Base-by-base conservation (phyloP, 2,329 filamentous ascomycete species). In the Samsoniella hepiali region DNA sequence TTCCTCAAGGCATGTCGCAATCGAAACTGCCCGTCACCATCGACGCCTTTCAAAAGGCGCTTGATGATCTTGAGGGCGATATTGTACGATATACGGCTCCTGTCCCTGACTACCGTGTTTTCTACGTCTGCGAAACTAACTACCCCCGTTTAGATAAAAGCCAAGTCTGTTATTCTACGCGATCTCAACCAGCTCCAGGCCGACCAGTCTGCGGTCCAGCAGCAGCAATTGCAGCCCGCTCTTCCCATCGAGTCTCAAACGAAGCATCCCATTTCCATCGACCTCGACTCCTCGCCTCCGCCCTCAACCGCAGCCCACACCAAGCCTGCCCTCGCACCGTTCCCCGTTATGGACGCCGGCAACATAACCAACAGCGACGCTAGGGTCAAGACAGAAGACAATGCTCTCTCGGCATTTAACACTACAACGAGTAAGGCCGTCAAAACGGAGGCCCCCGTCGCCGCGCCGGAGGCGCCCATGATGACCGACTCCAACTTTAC, bases 1-100 rank as follows among this genome's bases (percentile, higher is more conserved):
- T 72, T 17, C 70, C 70, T 15, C 72, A 73, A 38, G 70, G 70
- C 66, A 70, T 68, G 47, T 72, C 69, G 69, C 77, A 77, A 60
- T 71, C 74, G 51, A 82, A 79, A 68, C 72, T 84, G 62, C 74
- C 77, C 38, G 79, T 82, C 49, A 77, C 77, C n/a, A 77, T 83
- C 62, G 73, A 73, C 45, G 71, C 72, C 7, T 85, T 84, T 69
- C 83, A 87, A 64, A 73, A 74, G 62, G 81, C 82, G 8, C 73
- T 88, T 2, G 82, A 87, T 65, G 81, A 84, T 7, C 69, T 88
- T 5, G 85, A 88, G 69, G 73, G 72, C 64, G 83, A 87, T 32
- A 84, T 87, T 69, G 84, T 86, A 75, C 9, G 59, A 72, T 80
- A 65, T 6, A 13, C 29, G 40, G 6, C 31, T 5, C 34, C 51